Evolutionary conservation across 306 rosid genomes (phyloP), one percentile per base, ranked within the genome.

Genomic region (Vigna mungo): DNA sequence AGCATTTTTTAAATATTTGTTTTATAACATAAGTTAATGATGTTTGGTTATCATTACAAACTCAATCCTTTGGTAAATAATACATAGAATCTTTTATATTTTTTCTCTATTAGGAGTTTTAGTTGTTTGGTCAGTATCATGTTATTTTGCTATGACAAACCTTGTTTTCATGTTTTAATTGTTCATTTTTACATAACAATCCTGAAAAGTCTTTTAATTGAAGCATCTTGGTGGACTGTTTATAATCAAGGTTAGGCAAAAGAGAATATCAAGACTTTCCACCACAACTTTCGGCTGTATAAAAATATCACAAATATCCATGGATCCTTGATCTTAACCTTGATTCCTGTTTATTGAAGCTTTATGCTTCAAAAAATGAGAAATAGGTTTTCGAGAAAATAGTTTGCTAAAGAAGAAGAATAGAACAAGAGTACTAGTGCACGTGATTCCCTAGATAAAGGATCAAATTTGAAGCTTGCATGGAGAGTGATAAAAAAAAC

Each of bases 381-480:
- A 77, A 63, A 9, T 63, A 53, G 13, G 30, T 65, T 65, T 37
- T 53, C 20, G 65, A 36, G 65, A 36, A 62, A 63, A 15, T 73
- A 52, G 67, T 68, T 56, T 13, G 69, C 67, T 18, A 65, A 44
- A 21, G 78, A 60, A 41, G 13, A 41, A 58, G 62, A 32, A 41
- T 12, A 61, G 65, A 7, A 60, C 63, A 55, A 41, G 68, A 60
- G 60, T 78, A 53, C 47, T 27, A 15, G 54, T 30, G 77, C 58
- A 25, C 76, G 60, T 32, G 71, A 44, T 56, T 66, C 43, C 55
- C 37, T 25, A 21, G 66, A 47, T 47, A 23, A 55, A 55, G 82
- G 73, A 47, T 72, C 15, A 64, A 36, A 65, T 52, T 21, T 56
- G 17, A 77, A 71, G 74, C 72, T 76, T 74, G 80, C 17, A 36